These are phyloP conservation scores for Nectriaceae sp. DNA, from an alignment of 2,329 filamentous ascomycete genomes.

Conservation along the genomic window DNA sequence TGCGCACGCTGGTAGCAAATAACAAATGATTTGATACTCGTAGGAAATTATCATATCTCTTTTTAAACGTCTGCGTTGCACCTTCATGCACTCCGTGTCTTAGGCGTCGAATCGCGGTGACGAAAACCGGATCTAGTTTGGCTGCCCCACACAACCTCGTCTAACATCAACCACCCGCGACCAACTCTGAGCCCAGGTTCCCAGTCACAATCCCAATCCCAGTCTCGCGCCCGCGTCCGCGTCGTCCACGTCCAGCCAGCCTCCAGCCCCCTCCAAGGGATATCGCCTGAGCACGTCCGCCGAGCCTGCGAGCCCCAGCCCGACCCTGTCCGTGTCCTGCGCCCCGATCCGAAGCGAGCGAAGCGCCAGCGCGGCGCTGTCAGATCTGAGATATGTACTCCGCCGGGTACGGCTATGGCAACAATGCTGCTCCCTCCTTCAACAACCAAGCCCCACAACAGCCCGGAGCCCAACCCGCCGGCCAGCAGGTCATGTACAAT, in stretches of 20 bases:
- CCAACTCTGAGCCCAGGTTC: no score
- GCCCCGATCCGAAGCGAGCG: background rate
- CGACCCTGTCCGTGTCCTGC: background rate
- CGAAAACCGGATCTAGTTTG: slow-evolving; percentile 23
- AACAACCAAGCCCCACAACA: slow-evolving; percentile 45
- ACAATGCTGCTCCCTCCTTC: slow-evolving; percentile 53
- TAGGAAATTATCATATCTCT: no score
- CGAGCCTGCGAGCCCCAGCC: background rate
- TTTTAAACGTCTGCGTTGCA: no score
- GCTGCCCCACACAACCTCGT: no score
- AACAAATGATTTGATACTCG: no score
- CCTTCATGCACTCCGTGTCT: slow-evolving; percentile 17
- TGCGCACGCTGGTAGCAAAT: no score
- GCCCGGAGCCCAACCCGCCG: slow-evolving; percentile 41
- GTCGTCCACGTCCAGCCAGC: slow-evolving; percentile 27
- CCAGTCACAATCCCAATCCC: slow-evolving; percentile 17
- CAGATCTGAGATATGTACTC: slow-evolving; percentile 61
- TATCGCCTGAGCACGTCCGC: slow-evolving; percentile 21
- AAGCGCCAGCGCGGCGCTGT: background rate
- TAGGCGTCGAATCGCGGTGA: slow-evolving; percentile 23
- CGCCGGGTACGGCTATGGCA: slow-evolving; percentile 56
- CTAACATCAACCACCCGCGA: no score
- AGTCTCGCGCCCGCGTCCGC: slow-evolving; percentile 24
- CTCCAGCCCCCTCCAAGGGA: slow-evolving; percentile 14
- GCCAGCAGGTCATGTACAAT: slow-evolving; percentile 62